These are phyloP conservation scores for Microcyclospora pomicola DNA, from an alignment of 2,329 filamentous ascomycete genomes.

Conservation along the genomic window DNA sequence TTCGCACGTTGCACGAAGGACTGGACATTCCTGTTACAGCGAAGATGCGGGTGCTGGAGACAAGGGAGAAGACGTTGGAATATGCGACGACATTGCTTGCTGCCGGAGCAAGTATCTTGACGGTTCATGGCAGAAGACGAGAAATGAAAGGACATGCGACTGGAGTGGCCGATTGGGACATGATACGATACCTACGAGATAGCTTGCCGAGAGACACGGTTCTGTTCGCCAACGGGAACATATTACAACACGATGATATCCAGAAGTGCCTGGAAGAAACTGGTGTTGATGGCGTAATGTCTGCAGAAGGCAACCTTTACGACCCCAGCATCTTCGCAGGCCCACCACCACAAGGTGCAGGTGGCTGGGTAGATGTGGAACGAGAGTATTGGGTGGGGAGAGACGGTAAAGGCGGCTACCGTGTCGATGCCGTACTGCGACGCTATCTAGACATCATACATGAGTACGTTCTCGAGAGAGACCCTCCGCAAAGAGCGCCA, in stretches of 20 bases:
- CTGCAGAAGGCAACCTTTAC: constrained; percentile 85
- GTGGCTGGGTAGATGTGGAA: constrained; percentile 29
- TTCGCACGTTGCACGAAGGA: constrained; percentile 66
- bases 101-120: constrained; percentile 84
- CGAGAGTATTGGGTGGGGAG: constrained; percentile 76
- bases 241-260: constrained; percentile 68
- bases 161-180: constrained; percentile 81
- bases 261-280: constrained; percentile 65
- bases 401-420: constrained; percentile 69
- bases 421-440: constrained; percentile 75
- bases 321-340: constrained; percentile 76
- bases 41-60: constrained; percentile 85
- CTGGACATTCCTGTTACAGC: constrained; percentile 79
- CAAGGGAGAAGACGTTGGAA: constrained; percentile 68
- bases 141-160: constrained; percentile 96
- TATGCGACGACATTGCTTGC: constrained; percentile 79
- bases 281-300: constrained; percentile 88
- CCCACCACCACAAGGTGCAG: constrained; percentile 48
- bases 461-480: constrained; percentile 52
- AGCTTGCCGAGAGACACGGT: constrained; percentile 76
- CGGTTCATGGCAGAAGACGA: constrained; percentile 74
- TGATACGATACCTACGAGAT: constrained; percentile 68
- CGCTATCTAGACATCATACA: constrained; percentile 87
- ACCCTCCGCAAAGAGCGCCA: constrained; percentile 53
- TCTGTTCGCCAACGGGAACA: constrained; percentile 92